Base-by-base conservation (phyloP, 1,284 basidiomycete genomes). In the Macrocystidia cucumis region DNA sequence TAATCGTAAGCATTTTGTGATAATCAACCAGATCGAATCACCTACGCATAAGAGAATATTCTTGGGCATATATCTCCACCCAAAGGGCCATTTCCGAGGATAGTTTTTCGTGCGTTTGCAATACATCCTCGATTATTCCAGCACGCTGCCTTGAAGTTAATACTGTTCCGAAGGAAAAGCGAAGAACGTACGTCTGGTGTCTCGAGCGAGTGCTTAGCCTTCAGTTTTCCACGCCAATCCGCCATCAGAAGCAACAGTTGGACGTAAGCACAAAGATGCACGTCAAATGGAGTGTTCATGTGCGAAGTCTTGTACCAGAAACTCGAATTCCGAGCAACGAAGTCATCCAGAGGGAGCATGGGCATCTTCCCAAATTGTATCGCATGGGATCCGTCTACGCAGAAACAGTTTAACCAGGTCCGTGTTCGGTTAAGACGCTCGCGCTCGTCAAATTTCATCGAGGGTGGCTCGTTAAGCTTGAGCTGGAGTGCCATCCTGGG, bases 381-480 rank as follows among this genome's bases (percentile, higher is more conserved):
- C 13, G 75, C 68, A 48, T 73, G 67, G n/a, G 68, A 73, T 7
- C 69, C 67, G 49, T 82, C 80, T 25, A 77, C 65, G 42, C 72
- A 74, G 46, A 74, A 81, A 52, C 75, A 78, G 47, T 73, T 72
- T 33, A 81, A 61, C 79, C 79, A 82, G 5, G 78, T 80, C 37
- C 79, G 60, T 11, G 67, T 72, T 29, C 76, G 63, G 46, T 75
- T 74, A 13, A 72, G 45, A 9, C 50, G 52, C 48, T 72, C 63
- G 14, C 63, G 60, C 39, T 63, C 62, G 29, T 56, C 51, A 27
- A 53, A 57, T n/a, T 41, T 42, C 9, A 49, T 37, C 7, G 59
- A 56, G 1, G 66, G 60, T 12, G 67, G 67, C 37, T 66, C 60
- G 45, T 76, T 58, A 3, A 77, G 49, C 29, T 60, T 60, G 3